These are phyloP conservation scores for Chlamydomonas eustigma DNA, from an alignment of 139 green algal genomes.

Conservation along the genomic window DNA sequence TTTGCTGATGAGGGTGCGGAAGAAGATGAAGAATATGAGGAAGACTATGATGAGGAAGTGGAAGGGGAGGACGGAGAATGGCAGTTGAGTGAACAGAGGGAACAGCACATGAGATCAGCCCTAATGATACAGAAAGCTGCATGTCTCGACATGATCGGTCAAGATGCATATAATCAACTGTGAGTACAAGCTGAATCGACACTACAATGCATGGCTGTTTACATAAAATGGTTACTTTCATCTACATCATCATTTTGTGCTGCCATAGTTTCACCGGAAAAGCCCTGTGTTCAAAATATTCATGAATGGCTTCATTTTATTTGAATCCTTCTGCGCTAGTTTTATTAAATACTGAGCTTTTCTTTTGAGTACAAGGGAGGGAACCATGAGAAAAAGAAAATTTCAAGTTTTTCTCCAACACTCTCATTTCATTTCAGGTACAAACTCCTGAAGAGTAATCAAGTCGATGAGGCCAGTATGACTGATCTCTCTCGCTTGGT, in stretches of 20 bases:
- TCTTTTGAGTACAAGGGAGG: no score
- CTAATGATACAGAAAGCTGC: conserved; percentile 42
- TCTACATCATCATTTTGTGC: no score
- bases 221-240: no score
- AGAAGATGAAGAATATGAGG: conserved; percentile 8
- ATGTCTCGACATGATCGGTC: conserved; percentile 43
- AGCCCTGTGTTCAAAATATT: no score
- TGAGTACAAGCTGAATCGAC: no score
- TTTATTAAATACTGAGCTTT: no score
- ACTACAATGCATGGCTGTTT: no score
- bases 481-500: conserved; percentile 45
- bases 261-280: no score
- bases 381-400: no score
- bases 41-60: conserved; percentile 20
- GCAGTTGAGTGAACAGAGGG: conserved; percentile 3
- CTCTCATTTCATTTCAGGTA: neutral
- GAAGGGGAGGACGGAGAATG: conserved; percentile 19
- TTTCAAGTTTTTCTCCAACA: no score
- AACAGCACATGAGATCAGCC: conserved; percentile 35
- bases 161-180: conserved; percentile 44
- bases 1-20: neutral
- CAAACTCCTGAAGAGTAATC: conserved; percentile 37
- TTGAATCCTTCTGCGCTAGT: no score
- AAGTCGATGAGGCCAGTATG: conserved; percentile 48
- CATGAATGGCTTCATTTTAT: no score